Evolutionary conservation across 116 monocot genomes (phyloP).

Genomic region (Thalassia testudinum): DNA sequence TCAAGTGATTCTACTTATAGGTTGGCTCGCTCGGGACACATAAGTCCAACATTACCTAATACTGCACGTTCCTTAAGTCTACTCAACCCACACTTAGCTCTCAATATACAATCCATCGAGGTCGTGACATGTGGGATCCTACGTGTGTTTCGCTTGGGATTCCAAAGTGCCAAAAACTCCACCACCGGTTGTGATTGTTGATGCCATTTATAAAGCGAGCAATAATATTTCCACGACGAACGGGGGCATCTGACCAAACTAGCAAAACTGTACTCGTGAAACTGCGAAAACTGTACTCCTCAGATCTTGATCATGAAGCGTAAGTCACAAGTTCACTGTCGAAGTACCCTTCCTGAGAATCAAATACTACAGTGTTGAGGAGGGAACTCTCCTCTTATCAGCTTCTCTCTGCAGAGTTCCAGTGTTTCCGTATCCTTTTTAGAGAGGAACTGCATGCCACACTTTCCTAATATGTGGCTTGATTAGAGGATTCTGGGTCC

Average conservation of each 20-base stretch:
- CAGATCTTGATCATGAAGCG: too few relatives aligned
- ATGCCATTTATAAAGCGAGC: conserved; percentile 82
- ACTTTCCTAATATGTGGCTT: conserved; percentile 36
- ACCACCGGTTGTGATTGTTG: conserved; percentile 74
- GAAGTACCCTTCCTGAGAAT: conserved; percentile 57
- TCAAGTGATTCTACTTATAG: too few relatives aligned
- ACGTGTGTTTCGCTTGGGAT: too few relatives aligned
- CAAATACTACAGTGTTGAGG: conserved; percentile 80
- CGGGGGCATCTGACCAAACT: conserved; percentile 75
- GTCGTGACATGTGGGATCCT: too few relatives aligned
- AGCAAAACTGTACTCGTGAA: conserved; percentile 1
- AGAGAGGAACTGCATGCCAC: conserved; percentile 81
- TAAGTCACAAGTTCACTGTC: too few relatives aligned
- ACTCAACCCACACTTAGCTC: too few relatives aligned
- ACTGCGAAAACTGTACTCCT: too few relatives aligned
- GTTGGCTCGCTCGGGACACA: too few relatives aligned
- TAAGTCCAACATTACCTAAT: too few relatives aligned
- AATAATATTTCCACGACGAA: conserved; percentile 43
- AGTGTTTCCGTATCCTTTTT: conserved; percentile 69
- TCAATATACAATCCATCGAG: too few relatives aligned
- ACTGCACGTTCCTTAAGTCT: too few relatives aligned
- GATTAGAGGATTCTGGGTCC: conserved; percentile 67
- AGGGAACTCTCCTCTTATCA: conserved; percentile 76
- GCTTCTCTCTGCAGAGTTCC: conserved; percentile 62
- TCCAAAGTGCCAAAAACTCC: too few relatives aligned